Base-by-base conservation (phyloP, 495 filamentous ascomycete genomes). In the Lichenothelia convexa region DNA sequence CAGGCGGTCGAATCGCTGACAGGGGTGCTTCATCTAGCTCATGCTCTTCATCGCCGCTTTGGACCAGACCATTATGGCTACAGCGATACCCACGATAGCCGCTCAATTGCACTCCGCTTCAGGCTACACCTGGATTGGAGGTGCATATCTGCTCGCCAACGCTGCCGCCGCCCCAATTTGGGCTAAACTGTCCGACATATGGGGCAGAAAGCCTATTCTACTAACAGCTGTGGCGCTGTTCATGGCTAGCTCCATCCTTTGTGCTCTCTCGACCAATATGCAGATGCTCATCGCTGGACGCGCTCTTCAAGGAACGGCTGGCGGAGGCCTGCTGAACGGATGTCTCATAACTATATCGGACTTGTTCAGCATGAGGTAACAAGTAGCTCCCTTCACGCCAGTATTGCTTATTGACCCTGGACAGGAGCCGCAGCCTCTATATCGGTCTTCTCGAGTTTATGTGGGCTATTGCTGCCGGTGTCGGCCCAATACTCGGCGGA, bases 401-500 rank as follows among this genome's bases (percentile, higher is more conserved):
- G 24, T 13, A 29, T 11, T 29, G 15, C 26, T n/a, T 24, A 22
- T 18, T 37, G 17, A 39, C 13, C 2, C 9, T 21, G 15, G 4
- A 21, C 23, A 65, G 64, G 43, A 47, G 54, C 18, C 64, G 70
- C 1, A 62, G 60, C 36, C 48, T 73, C 0, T 70, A 67, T 42
- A 46, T 74, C 24, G 70, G 66, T 2, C 44, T 73, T 4, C 57
- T 69, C 16, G 67, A 67, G 39, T 51, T 61, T 4, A 63, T 70
- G 40, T 73, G 71, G 70, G 65, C 65, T 0, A 41, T 75, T 21
- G 70, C 68, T 2, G 65, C 61, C 7, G 67, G 61, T 5, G 47
- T 74, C 4, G 80, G 80, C 0, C 80, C 79, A 1, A 47, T 85
- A 2, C 56, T 83, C 1, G 79, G 79, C 9, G 79, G 79, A 15